Conservation (phyloP, 768 basidiomycete genomes). For the Suillus paluster region DNA sequence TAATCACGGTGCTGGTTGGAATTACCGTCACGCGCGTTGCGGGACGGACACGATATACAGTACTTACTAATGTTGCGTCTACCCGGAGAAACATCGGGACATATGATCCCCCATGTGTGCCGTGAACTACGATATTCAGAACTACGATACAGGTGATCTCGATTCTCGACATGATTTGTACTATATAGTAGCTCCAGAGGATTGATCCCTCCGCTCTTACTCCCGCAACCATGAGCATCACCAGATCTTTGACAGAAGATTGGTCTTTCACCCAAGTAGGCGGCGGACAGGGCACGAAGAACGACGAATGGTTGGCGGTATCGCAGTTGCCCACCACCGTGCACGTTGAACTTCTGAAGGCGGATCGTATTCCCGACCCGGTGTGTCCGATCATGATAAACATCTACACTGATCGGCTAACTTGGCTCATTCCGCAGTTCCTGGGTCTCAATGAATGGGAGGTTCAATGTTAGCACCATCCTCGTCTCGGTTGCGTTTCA, state of each 20-base stretch:
- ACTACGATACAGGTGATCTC: constrained; percentile 8
- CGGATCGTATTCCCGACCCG: constrained; percentile 80
- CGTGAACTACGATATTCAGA: not conserved
- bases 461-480: constrained; percentile 72
- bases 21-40: not conserved
- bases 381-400: constrained; percentile 46
- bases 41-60: no score
- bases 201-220: not conserved
- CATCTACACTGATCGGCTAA: not conserved
- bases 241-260: constrained; percentile 40
- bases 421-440: constrained; percentile 49
- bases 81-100: constrained; percentile 19
- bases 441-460: constrained; percentile 85
- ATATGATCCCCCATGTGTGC: not conserved
- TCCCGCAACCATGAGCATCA: constrained; percentile 20
- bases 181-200: constrained; percentile 8
- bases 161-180: constrained; percentile 3
- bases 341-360: constrained; percentile 82
- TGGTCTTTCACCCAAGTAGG: constrained; percentile 76
- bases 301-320: constrained; percentile 68
- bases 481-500: not conserved
- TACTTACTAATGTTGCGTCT: not conserved
- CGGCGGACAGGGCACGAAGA: constrained; percentile 59
- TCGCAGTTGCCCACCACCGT: constrained; percentile 82
- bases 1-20: not conserved